A percentile compares a stretch with the other conserved stretches of the same genome.
phyloP scores from a whole-genome alignment of 441 rosid genomes.

The Pelargonium australe region DNA sequence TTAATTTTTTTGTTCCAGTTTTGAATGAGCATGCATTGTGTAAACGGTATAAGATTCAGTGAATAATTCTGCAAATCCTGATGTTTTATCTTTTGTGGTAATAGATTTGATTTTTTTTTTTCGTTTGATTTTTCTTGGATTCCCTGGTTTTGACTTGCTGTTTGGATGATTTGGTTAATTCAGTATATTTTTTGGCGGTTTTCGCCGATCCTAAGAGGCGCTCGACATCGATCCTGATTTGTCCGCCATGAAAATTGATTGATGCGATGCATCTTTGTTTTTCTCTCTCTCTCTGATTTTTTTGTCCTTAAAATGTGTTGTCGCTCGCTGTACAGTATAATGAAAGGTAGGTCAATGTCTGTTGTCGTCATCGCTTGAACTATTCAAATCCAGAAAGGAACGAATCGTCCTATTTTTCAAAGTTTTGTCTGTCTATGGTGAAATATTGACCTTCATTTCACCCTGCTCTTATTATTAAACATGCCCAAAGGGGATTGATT shows the following conservation, averaged over 20 bases:
- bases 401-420: background rate
- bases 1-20: background rate
- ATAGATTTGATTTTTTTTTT: background rate
- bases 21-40: background rate
- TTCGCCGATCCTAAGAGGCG: background rate
- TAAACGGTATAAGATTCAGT: background rate
- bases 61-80: background rate
- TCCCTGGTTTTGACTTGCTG: background rate
- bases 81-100: background rate
- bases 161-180: slow-evolving; percentile 2
- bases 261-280: slow-evolving; percentile 5
- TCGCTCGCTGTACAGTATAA: background rate
- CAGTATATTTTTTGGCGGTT: background rate
- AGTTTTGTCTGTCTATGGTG: background rate
- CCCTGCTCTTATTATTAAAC: background rate
- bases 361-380: background rate
- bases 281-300: slow-evolving; percentile 2
- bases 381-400: background rate
- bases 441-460: background rate
- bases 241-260: slow-evolving; percentile 4
- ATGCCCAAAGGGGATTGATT: background rate
- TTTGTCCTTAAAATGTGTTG: background rate
- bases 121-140: background rate
- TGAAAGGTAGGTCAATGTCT: background rate
- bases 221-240: background rate